phyloP scores from a whole-genome alignment of 163 green algal genomes.

The Chloroidium sp. region DNA sequence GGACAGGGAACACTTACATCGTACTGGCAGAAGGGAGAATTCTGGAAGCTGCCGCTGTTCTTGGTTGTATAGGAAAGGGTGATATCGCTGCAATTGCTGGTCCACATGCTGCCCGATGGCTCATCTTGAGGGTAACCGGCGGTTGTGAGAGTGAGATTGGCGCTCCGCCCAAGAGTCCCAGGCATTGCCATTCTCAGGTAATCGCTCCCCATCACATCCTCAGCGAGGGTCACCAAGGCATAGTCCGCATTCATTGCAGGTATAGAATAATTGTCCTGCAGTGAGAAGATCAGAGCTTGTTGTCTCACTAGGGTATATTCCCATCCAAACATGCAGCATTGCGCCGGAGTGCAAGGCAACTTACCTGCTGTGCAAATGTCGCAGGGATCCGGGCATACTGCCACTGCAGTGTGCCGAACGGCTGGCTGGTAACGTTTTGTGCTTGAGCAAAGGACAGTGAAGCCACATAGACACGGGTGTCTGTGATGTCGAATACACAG shows the following conservation, averaged over 20 bases:
- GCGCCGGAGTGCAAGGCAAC: not conserved
- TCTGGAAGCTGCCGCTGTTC: not conserved
- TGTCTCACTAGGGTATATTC: not conserved
- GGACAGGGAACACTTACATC: not conserved
- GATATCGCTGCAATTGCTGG: conserved; percentile 10
- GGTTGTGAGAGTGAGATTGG: conserved; percentile 9
- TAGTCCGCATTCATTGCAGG: conserved; percentile 25
- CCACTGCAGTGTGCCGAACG: conserved; percentile 7
- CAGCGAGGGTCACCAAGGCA: conserved; percentile 19
- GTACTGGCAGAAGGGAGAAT: conserved; percentile 5
- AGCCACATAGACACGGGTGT: conserved; percentile 4
- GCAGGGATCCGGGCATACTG: conserved; percentile 3
- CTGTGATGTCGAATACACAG: conserved; percentile 28
- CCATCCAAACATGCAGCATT: no score
- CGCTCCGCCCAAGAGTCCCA: not conserved
- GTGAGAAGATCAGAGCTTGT: not conserved
- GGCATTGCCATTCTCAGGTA: conserved; percentile 1
- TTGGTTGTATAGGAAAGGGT: conserved; percentile 9
- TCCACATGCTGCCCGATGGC: conserved; percentile 21
- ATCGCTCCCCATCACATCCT: not conserved
- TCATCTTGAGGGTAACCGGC: conserved; percentile 22
- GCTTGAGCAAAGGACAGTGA: conserved; percentile 6
- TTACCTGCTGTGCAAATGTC: conserved; percentile 13
- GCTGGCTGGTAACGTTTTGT: conserved; percentile 5
- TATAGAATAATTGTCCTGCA: conserved; percentile 10